A percentile compares a stretch with the other conserved stretches of the same genome.
Evolutionary conservation across 768 basidiomycete species (phyloP).

Genomic region (Trametes maxima): DNA sequence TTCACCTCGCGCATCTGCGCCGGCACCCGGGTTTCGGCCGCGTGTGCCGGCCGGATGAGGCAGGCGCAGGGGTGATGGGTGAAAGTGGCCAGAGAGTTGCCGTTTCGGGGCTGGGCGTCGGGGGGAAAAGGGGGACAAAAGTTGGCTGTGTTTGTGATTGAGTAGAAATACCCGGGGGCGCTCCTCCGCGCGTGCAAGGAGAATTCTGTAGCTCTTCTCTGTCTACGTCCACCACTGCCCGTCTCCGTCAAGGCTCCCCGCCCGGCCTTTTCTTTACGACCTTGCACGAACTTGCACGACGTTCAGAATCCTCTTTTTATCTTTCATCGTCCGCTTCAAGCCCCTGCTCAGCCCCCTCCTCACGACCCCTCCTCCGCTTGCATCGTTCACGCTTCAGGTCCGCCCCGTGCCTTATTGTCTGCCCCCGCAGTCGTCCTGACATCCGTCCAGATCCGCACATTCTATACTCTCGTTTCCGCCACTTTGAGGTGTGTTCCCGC

Average conservation of each 20-base stretch:
- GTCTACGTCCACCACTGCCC: conserved; percentile 26
- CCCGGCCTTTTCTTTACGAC: conserved; percentile 37
- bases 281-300: conserved; percentile 69
- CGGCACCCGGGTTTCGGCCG: background rate
- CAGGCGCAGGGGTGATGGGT: conserved; percentile 1
- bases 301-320: conserved; percentile 44
- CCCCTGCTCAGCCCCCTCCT: conserved; percentile 31
- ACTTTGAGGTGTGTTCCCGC: conserved; percentile 25
- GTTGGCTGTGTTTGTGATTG: conserved; percentile 26
- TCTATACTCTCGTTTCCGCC: conserved; percentile 26
- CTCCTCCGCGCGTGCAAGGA: conserved; percentile 25
- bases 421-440: conserved; percentile 13
- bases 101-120: background rate
- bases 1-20: too few species aligned
- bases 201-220: conserved; percentile 30
- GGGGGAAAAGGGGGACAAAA: conserved; percentile 17
- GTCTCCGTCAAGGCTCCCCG: conserved; percentile 21
- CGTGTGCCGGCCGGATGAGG: conserved; percentile 12
- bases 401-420: conserved; percentile 29
- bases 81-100: conserved; percentile 2
- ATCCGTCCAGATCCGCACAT: conserved; percentile 28
- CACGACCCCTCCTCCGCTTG: conserved; percentile 27
- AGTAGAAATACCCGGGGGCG: conserved; percentile 28
- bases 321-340: conserved; percentile 39
- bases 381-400: conserved; percentile 35